Conservation (phyloP, 2,329 filamentous ascomycete species). For the Scedosporium minutisporum region DNA sequence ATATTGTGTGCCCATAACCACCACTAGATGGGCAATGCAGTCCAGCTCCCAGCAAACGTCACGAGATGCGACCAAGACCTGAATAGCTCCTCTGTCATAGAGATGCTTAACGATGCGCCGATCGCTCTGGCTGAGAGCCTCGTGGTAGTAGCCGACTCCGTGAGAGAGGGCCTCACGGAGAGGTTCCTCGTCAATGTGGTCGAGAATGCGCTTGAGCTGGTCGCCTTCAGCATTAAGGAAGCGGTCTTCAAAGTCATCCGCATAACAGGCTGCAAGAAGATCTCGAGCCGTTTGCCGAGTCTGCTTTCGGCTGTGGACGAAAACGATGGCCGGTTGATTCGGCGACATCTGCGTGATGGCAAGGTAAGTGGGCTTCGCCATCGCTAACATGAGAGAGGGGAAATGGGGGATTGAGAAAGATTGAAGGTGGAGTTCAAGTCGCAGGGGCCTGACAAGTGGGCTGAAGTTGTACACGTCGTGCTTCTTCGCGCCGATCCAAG, state of each 20-base stretch:
- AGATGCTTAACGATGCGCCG: conserved; percentile 91
- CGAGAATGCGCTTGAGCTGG: conserved; percentile 73
- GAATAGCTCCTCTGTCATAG: conserved; percentile 80
- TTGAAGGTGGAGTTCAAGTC: conserved; percentile 88
- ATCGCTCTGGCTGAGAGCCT: conserved; percentile 79
- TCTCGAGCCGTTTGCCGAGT: conserved; percentile 80
- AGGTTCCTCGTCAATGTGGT: conserved; percentile 74
- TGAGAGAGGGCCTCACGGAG: conserved; percentile 84
- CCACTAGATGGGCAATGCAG: conserved; percentile 76
- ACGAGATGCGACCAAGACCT: conserved; percentile 65
- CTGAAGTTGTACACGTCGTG: conserved; percentile 99
- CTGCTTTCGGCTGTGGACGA: conserved; percentile 90
- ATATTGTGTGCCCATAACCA: conserved; percentile 97
- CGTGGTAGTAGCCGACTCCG: conserved; percentile 94
- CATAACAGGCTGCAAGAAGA: conserved; percentile 74
- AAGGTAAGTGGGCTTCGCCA: conserved; percentile 89
- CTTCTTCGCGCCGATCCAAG: conserved; percentile 97
- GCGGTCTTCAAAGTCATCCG: conserved; percentile 84
- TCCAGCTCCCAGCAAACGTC: conserved; percentile 97
- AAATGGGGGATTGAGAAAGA: conserved; percentile 94
- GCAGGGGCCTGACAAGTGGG: conserved; percentile 78
- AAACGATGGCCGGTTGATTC: conserved; percentile 82
- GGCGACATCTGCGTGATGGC: conserved; percentile 81
- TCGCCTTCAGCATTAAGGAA: conserved; percentile 80
- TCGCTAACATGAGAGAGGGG: conserved; percentile 95